A percentile compares a stretch with the other conserved stretches of the same genome.
Evolutionary conservation across 192 early-diverging fungal species (phyloP).

Genomic region (Lobulomyces angularis): DNA sequence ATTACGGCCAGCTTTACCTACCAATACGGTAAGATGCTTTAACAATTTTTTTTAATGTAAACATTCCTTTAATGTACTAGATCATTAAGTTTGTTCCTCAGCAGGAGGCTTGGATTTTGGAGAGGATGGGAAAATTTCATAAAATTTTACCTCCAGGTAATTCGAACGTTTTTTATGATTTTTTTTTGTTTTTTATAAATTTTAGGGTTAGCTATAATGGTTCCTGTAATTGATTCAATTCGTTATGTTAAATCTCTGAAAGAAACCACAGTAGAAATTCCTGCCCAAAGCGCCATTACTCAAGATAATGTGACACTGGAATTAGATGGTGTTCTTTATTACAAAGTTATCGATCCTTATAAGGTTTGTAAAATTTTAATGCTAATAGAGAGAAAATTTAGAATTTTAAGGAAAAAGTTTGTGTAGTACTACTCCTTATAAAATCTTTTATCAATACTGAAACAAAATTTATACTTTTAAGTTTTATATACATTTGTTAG

Average conservation of each 20-base stretch:
- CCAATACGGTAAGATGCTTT: not conserved
- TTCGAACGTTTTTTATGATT: not conserved
- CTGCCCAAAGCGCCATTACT: conserved; percentile 42
- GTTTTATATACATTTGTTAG: too few relatives aligned
- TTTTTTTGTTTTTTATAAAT: conserved; percentile 26
- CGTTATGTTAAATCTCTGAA: conserved; percentile 89
- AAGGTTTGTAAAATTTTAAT: too few relatives aligned
- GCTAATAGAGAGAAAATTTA: too few relatives aligned
- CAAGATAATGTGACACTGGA: conserved; percentile 90
- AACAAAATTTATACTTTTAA: not conserved
- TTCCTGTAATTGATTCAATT: conserved; percentile 80
- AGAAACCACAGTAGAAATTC: conserved; percentile 87
- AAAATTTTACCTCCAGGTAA: too few relatives aligned
- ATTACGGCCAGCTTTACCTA: too few relatives aligned
- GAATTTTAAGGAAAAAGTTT: too few relatives aligned
- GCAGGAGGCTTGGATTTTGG: conserved; percentile 94
- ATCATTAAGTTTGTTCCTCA: conserved; percentile 95
- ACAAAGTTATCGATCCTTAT: conserved; percentile 82
- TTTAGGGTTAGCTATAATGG: conserved; percentile 79
- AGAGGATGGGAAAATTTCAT: conserved; percentile 88
- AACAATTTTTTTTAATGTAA: not conserved
- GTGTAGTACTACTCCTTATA: too few relatives aligned
- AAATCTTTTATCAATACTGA: too few relatives aligned
- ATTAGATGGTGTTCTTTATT: conserved; percentile 94
- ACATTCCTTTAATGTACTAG: conserved; percentile 12